Conservation (phyloP, 2,329 filamentous ascomycete species). For the Colletotrichum sp. region DNA sequence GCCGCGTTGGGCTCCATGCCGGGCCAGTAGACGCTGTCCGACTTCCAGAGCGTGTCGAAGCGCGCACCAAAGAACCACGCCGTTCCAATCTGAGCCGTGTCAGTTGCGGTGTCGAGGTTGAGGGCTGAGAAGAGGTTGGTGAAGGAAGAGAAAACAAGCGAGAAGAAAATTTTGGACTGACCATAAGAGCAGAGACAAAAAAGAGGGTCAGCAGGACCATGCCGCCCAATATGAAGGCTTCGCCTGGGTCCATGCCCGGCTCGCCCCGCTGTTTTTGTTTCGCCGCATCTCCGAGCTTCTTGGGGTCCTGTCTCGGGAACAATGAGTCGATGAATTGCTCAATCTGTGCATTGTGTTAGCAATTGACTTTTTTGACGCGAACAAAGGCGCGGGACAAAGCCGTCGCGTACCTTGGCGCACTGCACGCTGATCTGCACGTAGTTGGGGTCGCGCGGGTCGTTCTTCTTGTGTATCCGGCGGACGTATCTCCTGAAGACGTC, state of each 20-base stretch:
- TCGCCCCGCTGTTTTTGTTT: slow-evolving; percentile 44
- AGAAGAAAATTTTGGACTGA: slow-evolving; percentile 42
- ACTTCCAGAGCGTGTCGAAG: slow-evolving; percentile 62
- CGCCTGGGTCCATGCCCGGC: slow-evolving; percentile 57
- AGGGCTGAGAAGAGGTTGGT: not conserved
- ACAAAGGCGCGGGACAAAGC: not conserved
- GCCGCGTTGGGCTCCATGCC: slow-evolving; percentile 10
- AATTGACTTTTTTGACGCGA: not conserved
- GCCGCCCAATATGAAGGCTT: slow-evolving; percentile 69
- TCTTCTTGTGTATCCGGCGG: slow-evolving; percentile 88
- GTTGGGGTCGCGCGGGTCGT: slow-evolving; percentile 90
- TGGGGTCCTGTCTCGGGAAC: slow-evolving; percentile 83
- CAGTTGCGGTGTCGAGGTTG: not conserved
- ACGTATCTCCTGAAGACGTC: slow-evolving; percentile 81
- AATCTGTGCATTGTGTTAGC: slow-evolving; percentile 60
- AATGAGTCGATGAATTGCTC: slow-evolving; percentile 95
- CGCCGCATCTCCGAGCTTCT: slow-evolving; percentile 53
- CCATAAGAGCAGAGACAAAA: slow-evolving; percentile 79
- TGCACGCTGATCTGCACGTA: slow-evolving; percentile 90
- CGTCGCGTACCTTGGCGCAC: slow-evolving; percentile 74
- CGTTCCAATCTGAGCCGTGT: slow-evolving; percentile 65
- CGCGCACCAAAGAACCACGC: slow-evolving; percentile 84
- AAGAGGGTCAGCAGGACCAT: slow-evolving; percentile 73
- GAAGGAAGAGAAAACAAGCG: not conserved
- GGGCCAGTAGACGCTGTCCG: slow-evolving; percentile 20